A percentile compares a stretch with the other conserved stretches of the same genome.
Conservation (phyloP, 2,329 filamentous ascomycete genomes). For the Emergomyces orientalis region DNA sequence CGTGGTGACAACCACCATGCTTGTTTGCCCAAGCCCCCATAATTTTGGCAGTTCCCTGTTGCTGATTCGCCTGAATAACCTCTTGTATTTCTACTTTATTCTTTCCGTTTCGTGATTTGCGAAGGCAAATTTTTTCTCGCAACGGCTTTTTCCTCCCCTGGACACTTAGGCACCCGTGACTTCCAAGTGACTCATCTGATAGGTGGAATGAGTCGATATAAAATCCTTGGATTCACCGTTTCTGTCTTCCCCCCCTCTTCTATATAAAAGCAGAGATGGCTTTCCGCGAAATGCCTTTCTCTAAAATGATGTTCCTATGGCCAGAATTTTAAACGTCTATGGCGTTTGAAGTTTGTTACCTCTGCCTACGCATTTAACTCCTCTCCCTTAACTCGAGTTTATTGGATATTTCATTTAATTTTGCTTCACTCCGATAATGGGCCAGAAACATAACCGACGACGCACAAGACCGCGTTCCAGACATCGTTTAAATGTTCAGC, state of each 20-base stretch:
- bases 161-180: not conserved
- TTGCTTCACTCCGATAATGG: conserved; percentile 25
- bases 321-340: conserved; percentile 1
- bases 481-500: conserved; percentile 21
- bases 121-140: not conserved
- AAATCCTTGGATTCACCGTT: not conserved
- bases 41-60: not conserved
- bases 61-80: not conserved
- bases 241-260: not conserved
- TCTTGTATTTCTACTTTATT: not conserved
- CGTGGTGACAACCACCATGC: no score
- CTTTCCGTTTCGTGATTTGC: conserved; percentile 5
- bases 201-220: conserved; percentile 5
- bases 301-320: not conserved
- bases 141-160: not conserved
- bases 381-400: not conserved
- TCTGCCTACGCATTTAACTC: not conserved
- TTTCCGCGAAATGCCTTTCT: not conserved
- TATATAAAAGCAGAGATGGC: conserved; percentile 1
- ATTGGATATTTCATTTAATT: not conserved
- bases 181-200: conserved; percentile 6
- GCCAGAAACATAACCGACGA: conserved; percentile 40
- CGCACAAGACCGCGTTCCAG: conserved; percentile 35
- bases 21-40: conserved; percentile 9
- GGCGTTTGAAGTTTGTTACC: conserved; percentile 2